These are phyloP conservation scores for Oemleria cerasiformis DNA, from an alignment of 306 rosid species.

Conservation along the genomic window DNA sequence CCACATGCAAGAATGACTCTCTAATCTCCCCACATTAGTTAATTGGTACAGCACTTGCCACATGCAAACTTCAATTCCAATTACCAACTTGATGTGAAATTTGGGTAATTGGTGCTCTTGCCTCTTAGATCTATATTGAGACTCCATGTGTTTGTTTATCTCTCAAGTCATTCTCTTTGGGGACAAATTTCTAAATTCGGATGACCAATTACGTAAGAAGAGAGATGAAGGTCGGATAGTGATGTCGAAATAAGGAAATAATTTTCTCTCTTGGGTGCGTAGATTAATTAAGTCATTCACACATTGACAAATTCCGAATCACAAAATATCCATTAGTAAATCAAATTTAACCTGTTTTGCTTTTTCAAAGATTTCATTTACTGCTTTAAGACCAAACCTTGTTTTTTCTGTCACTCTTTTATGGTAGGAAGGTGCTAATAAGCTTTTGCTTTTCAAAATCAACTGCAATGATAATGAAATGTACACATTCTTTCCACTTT, in stretches of 20 bases:
- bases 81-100: background rate
- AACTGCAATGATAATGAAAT: constrained; percentile 5
- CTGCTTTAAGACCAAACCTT: constrained; percentile 9
- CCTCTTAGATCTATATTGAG: too few relatives aligned
- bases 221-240: too few relatives aligned
- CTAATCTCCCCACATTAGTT: background rate
- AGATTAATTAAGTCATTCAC: too few relatives aligned
- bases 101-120: background rate
- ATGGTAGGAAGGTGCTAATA: constrained; percentile 14
- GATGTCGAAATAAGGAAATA: too few relatives aligned
- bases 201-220: too few relatives aligned
- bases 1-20: background rate
- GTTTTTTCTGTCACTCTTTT: constrained; percentile 8
- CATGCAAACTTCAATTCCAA: background rate
- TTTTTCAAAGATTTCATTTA: constrained; percentile 10
- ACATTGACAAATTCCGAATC: too few relatives aligned
- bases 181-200: too few relatives aligned
- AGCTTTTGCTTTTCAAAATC: constrained; percentile 46
- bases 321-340: too few relatives aligned
- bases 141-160: background rate
- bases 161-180: too few relatives aligned
- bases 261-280: too few relatives aligned
- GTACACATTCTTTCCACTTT: background rate
- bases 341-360: background rate
- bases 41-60: background rate